Base-by-base conservation (phyloP, 768 basidiomycete genomes). In the Amanita fuliginea region DNA sequence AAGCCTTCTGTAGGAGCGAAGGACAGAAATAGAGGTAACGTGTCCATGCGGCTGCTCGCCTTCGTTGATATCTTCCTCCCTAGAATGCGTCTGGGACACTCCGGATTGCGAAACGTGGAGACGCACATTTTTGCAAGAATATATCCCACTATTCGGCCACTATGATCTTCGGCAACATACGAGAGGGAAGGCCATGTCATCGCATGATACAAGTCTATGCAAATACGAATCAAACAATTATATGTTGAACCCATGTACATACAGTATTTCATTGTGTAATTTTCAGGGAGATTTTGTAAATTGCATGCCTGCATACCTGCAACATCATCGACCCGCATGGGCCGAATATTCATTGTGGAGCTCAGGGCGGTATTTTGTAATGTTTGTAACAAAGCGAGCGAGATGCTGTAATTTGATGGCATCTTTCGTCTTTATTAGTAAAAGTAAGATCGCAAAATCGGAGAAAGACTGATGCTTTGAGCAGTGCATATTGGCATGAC, bases 121-220 rank as follows among this genome's bases (percentile, higher is more conserved):
- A 67, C 77, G 50, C 57, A 95, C 94, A 97, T 96, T 67, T 96
- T 96, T 16, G 89, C 93, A 42, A 97, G 70, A 51, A 96, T 94
- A 64, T 97, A 97, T 32, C 94, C 94, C 11, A 96, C 92, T 48
- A 97, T 84, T 51, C 88, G 77, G 8, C 93, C 93, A 57, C 88
- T 81, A 56, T 83, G 78, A 58, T 95, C 92, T 63, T 93, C 90
- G 1, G 94, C 94, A 2, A 97, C 92, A 55, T 86, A 96, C 9
- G 92, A 95, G 18, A 97, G 74, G 32, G 86, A 81, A 1, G 94
- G 94, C 94, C 94, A 97, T n/a, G 90, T 89, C 68, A 95, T 73
- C 7, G 81, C 79, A 60, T 96, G 93, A 64, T 93, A 97, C 42
- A 95, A 74, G 64, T 93, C 90, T 73, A 49, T 49, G 32, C n/a